These are phyloP conservation scores for Collybiopsis luxurians DNA, from an alignment of 768 basidiomycete genomes.

Conservation along the genomic window DNA sequence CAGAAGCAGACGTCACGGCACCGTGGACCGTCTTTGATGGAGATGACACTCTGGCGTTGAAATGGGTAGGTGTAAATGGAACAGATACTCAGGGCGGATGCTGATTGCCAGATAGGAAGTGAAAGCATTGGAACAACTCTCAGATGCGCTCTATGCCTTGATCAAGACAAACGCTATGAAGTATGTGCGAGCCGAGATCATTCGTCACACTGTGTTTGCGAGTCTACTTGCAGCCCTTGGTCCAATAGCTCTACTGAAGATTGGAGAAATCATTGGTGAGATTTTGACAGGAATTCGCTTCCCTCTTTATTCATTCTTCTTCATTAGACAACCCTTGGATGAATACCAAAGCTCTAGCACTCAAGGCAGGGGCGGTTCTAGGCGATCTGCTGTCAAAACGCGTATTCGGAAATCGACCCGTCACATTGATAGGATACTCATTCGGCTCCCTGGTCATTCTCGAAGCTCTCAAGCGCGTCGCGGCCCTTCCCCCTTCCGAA, in stretches of 20 bases:
- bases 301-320: neutral
- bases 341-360: constrained; percentile 49
- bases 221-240: constrained; percentile 46
- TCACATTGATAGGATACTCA: constrained; percentile 56
- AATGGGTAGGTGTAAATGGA: constrained; percentile 42
- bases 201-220: constrained; percentile 51
- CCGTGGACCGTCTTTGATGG: constrained; percentile 52
- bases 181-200: constrained; percentile 45
- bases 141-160: constrained; percentile 41
- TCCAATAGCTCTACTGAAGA: constrained; percentile 47
- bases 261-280: constrained; percentile 51
- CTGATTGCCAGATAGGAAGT: constrained; percentile 41
- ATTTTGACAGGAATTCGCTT: neutral
- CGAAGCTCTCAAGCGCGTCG: constrained; percentile 50
- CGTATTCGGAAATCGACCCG: constrained; percentile 52
- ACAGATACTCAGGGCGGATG: neutral
- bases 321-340: constrained; percentile 57
- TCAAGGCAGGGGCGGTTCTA: constrained; percentile 53
- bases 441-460: constrained; percentile 56
- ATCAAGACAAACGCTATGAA: constrained; percentile 48
- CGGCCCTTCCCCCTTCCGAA: constrained; percentile 38
- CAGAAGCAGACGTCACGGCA: constrained; percentile 41
- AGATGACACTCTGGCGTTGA: constrained; percentile 54
- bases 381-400: constrained; percentile 47
- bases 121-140: constrained; percentile 47